Conservation (phyloP, 2,329 filamentous ascomycete species). For the Pseudogymnoascus sp. region DNA sequence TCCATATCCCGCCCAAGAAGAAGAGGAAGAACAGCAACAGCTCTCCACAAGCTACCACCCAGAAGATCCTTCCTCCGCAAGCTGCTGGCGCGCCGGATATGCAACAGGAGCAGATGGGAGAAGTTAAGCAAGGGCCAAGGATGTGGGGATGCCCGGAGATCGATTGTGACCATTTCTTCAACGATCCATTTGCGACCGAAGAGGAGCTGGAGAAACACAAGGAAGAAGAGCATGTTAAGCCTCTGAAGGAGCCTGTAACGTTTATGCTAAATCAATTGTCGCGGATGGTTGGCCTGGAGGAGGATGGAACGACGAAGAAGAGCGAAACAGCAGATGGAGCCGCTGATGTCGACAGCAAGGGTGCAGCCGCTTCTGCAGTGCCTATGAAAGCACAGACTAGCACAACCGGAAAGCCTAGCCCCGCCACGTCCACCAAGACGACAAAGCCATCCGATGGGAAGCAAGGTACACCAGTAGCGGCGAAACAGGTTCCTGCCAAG, state of each 20-base stretch:
- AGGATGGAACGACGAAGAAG: conserved; percentile 36
- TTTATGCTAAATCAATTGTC: conserved; percentile 47
- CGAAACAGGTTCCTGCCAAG: conserved; percentile 23
- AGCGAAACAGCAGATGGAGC: conserved; percentile 15
- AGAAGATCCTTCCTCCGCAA: conserved; percentile 18
- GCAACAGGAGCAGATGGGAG: conserved; percentile 24
- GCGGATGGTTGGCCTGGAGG: conserved; percentile 44
- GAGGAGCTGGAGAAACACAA: conserved; percentile 48
- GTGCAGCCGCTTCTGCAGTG: conserved; percentile 30
- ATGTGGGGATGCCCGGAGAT: conserved; percentile 46
- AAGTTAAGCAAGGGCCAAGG: conserved; percentile 35
- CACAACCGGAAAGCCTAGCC: conserved; percentile 27
- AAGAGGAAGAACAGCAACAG: conserved; percentile 45
- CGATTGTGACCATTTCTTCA: conserved; percentile 46
- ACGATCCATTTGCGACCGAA: conserved; percentile 45
- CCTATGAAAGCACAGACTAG: conserved; percentile 48
- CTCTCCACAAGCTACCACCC: conserved; percentile 32
- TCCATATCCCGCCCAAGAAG: conserved; percentile 49
- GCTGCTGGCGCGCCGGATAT: conserved; percentile 34
- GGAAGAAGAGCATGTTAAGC: conserved; percentile 54
- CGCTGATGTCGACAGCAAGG: conserved; percentile 33
- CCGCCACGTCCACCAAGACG: conserved; percentile 29
- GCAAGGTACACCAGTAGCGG: conserved; percentile 22
- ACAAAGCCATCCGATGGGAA: conserved; percentile 16
- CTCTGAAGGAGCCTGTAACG: conserved; percentile 47